Conservation (phyloP, 495 filamentous ascomycete species). For the Elasticomyces elasticus region DNA sequence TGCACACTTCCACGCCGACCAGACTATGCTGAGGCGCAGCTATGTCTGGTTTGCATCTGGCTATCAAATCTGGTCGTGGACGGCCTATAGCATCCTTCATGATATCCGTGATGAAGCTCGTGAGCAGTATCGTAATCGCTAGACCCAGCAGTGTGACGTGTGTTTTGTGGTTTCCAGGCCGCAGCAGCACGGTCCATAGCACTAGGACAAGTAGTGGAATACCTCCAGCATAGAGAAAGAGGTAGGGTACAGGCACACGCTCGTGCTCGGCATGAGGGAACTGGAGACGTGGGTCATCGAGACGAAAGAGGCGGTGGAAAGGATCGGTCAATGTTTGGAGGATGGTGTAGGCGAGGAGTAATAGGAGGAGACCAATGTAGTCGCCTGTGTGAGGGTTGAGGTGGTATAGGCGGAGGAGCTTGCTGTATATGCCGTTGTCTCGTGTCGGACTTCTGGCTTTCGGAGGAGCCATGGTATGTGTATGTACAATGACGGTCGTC, state of each 20-base stretch:
- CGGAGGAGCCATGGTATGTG: neutral
- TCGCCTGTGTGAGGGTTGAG: conserved; percentile 69
- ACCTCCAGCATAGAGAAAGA: conserved; percentile 64
- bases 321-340: conserved; percentile 65
- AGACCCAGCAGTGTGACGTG: conserved; percentile 81
- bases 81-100: conserved; percentile 88
- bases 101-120: conserved; percentile 75
- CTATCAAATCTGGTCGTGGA: conserved; percentile 80
- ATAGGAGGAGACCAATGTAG: conserved; percentile 65
- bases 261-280: conserved; percentile 80
- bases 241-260: conserved; percentile 72
- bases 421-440: neutral
- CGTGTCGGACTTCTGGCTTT: too few relatives aligned
- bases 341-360: conserved; percentile 56
- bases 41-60: conserved; percentile 65
- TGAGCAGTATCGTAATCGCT: conserved; percentile 59
- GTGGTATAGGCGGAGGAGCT: conserved; percentile 8
- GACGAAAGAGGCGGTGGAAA: conserved; percentile 78
- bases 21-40: conserved; percentile 53
- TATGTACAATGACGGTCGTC: neutral
- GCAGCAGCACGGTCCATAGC: conserved; percentile 51
- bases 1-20: conserved; percentile 47
- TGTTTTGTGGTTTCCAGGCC: conserved; percentile 61
- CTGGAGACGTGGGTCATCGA: conserved; percentile 73
- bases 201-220: conserved; percentile 58